A percentile compares a stretch with the other conserved stretches of the same genome.
phyloP scores from a whole-genome alignment of 805 yeast genomes.

The Lipomyces sp. region DNA sequence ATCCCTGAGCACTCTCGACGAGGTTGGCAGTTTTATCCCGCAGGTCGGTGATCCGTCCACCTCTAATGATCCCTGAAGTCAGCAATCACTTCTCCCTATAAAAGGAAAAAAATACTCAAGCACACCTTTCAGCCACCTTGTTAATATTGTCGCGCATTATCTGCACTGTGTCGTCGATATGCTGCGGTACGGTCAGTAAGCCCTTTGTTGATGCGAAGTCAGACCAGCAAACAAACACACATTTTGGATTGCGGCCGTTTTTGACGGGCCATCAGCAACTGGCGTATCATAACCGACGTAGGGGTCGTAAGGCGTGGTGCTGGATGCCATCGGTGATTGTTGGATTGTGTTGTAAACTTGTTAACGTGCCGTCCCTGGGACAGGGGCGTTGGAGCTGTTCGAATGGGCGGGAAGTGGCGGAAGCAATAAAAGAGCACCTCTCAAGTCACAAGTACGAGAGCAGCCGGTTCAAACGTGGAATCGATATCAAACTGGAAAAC shows the following conservation, averaged over 20 bases:
- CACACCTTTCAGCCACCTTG: constrained; percentile 74
- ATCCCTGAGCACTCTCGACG: constrained; percentile 89
- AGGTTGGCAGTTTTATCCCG: constrained; percentile 91
- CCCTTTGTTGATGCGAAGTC: constrained; percentile 12
- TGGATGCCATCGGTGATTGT: constrained; percentile 26
- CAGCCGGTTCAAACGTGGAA: too few relatives aligned
- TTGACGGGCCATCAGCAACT: constrained; percentile 42
- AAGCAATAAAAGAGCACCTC: too few relatives aligned
- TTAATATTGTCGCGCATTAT: constrained; percentile 96
- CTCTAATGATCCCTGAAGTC: constrained; percentile 48
- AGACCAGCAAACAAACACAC: constrained; percentile 49
- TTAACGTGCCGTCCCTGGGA: too few relatives aligned
- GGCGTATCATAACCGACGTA: constrained; percentile 56
- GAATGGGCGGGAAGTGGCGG: too few relatives aligned
- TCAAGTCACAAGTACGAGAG: too few relatives aligned
- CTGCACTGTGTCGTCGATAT: constrained; percentile 93
- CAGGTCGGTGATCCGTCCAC: constrained; percentile 86
- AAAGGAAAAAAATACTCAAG: neutral
- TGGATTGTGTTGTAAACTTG: too few relatives aligned
- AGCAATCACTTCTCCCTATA: neutral
- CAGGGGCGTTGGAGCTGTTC: too few relatives aligned
- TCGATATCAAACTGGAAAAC: too few relatives aligned
- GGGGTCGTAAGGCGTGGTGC: constrained; percentile 67
- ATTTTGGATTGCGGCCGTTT: constrained; percentile 81
- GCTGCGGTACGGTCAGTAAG: constrained; percentile 39